Evolutionary conservation across 2,329 filamentous ascomycete genomes (phyloP), one percentile per base, ranked within the genome.

Genomic region (Sclerotinia borealis): DNA sequence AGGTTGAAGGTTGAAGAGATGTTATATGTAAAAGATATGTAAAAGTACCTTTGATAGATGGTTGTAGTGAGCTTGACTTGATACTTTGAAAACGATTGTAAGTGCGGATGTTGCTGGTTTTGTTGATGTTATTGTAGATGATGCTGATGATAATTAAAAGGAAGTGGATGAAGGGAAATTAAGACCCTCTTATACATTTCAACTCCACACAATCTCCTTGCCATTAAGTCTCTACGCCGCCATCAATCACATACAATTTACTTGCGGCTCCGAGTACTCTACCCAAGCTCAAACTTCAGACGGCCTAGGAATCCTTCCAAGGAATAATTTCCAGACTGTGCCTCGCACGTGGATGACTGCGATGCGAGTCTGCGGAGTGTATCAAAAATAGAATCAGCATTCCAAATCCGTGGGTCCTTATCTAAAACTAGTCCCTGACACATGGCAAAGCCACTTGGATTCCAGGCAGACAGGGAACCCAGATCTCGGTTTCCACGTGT

Each of bases 401-500:
- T 45, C 54, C 54, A 34, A 47, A 45, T 58, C 29, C 54, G 34
- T 58, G 54, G 54, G 11, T 45, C 37, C 9, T 10, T 22, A 45
- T 45, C 39, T 10, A 19, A 36, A 29, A 34, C n/a, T 45, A 34
- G 11, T 7, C 9, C 10, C 13, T 45, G 7, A 2, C 7, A 34
- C 27, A 25, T 36, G 34, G 27, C 27, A 58, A 45, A 34, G 39
- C 54, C 54, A 45, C 39, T 6, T 29, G 22, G 39, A 31, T 17
- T 13, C 19, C 54, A 45, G 39, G 3, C 13, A 19, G 17, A 11
- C 39, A 58, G 29, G 54, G 29, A 4, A 4, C 29, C 34, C n/a
- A 34, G 54, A 58, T 58, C 54, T 58, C 27, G 29, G 9, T 45
- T 58, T 25, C 13, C 54, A 58, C 54, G 54, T 58, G 54, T 19